phyloP scores from a whole-genome alignment of 2,329 filamentous ascomycete species.

The Neonectria ditissima region DNA sequence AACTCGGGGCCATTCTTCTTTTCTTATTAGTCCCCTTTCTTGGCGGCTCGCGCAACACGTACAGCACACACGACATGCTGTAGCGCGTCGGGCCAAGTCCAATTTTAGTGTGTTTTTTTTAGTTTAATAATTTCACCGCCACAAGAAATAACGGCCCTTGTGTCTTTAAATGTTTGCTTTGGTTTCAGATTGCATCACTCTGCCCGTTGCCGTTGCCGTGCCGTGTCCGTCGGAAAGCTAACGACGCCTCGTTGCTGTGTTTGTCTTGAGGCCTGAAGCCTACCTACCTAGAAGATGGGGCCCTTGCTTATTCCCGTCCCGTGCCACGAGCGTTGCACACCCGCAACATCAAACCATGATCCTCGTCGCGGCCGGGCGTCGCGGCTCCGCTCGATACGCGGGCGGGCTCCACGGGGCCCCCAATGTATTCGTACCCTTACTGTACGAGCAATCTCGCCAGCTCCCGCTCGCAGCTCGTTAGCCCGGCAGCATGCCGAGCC shows the following conservation, averaged over 20 bases:
- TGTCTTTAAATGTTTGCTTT: constrained; percentile 15
- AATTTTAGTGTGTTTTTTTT: background rate
- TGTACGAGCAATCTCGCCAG: background rate
- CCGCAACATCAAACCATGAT: background rate
- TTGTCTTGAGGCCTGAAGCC: background rate
- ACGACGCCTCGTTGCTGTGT: background rate
- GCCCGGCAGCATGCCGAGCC: background rate
- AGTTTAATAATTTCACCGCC: background rate
- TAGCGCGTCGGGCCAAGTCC: background rate
- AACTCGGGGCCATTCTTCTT: background rate
- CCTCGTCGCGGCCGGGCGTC: background rate
- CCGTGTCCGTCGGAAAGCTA: background rate
- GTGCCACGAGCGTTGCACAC: background rate
- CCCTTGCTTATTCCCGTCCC: background rate
- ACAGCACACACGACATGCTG: background rate
- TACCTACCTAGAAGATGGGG: background rate
- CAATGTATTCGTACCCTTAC: too few relatives aligned
- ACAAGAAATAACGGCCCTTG: background rate
- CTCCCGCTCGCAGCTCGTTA: too few relatives aligned
- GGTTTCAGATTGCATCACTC: constrained; percentile 7
- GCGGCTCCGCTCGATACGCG: too few relatives aligned
- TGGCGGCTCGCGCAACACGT: background rate
- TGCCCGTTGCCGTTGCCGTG: too few relatives aligned
- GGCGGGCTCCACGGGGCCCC: too few relatives aligned
- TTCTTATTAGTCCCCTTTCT: background rate